A percentile compares a stretch with the other conserved stretches of the same genome.
Conservation (phyloP, 2,329 filamentous ascomycete genomes). For the Didymella pomorum region DNA sequence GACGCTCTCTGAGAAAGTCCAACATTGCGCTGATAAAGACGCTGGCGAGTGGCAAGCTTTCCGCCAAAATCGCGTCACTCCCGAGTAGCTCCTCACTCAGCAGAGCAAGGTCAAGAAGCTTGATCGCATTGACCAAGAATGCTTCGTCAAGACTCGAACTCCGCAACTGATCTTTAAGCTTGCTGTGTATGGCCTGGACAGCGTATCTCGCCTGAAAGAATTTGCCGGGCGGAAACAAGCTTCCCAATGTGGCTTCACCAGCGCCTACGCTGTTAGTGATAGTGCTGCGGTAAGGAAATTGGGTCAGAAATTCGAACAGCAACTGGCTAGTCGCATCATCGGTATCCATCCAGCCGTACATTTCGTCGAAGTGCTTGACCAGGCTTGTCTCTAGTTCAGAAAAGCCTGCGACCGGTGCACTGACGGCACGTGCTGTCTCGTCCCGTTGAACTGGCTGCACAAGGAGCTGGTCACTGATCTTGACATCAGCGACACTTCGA, state of each 20-base stretch:
- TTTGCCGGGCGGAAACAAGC: slow-evolving; percentile 47
- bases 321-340: slow-evolving; percentile 60
- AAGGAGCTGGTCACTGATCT: slow-evolving; percentile 38
- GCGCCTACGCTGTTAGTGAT: slow-evolving; percentile 40
- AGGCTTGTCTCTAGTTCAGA: slow-evolving; percentile 77
- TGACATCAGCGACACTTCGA: slow-evolving; percentile 67
- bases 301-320: slow-evolving; percentile 48
- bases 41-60: slow-evolving; percentile 39
- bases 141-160: slow-evolving; percentile 29
- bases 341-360: slow-evolving; percentile 82
- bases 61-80: slow-evolving; percentile 27
- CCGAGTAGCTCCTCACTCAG: slow-evolving; percentile 39
- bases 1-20: slow-evolving; percentile 49
- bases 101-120: slow-evolving; percentile 41
- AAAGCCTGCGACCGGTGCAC: slow-evolving; percentile 37
- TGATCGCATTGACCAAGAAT: slow-evolving; percentile 27
- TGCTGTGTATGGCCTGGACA: slow-evolving; percentile 39
- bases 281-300: slow-evolving; percentile 41
- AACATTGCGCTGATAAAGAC: slow-evolving; percentile 41
- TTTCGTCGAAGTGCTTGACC: slow-evolving; percentile 79
- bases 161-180: slow-evolving; percentile 43
- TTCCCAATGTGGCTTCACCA: slow-evolving; percentile 31
- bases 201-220: slow-evolving; percentile 48
- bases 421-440: slow-evolving; percentile 33
- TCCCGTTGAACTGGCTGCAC: slow-evolving; percentile 43